Evolutionary conservation across 1,284 basidiomycete genomes (phyloP).

Genomic region (Ustilago hordei): DNA sequence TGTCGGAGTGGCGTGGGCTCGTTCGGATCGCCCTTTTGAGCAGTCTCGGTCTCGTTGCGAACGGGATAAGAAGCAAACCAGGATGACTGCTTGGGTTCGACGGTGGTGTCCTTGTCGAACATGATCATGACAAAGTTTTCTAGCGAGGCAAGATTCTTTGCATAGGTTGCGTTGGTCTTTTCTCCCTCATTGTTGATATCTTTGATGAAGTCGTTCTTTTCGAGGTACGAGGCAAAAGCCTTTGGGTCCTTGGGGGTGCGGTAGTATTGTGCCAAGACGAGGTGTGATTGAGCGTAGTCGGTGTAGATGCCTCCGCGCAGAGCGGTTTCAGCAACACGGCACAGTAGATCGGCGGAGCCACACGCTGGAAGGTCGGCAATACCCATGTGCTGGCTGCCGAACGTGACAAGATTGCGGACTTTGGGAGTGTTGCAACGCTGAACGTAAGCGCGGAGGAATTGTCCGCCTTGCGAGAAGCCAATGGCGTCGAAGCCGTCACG

Average conservation of each 20-base stretch:
- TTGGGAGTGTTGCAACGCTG: slow-evolving; percentile 78
- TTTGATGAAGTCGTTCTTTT: slow-evolving; percentile 74
- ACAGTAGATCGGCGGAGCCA: slow-evolving; percentile 74
- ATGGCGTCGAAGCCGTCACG: slow-evolving; percentile 73
- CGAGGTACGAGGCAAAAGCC: slow-evolving; percentile 79
- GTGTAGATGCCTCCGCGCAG: slow-evolving; percentile 83
- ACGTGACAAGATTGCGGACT: slow-evolving; percentile 78
- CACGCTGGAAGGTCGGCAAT: slow-evolving; percentile 84
- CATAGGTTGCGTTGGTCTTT: slow-evolving; percentile 59
- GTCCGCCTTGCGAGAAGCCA: slow-evolving; percentile 73
- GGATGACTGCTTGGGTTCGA: slow-evolving; percentile 63
- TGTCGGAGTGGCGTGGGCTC: slow-evolving; percentile 76
- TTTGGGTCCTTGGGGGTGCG: slow-evolving; percentile 77
- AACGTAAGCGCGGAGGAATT: slow-evolving; percentile 89
- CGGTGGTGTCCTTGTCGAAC: slow-evolving; percentile 64
- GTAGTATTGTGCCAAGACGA: slow-evolving; percentile 87
- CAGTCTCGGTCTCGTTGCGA: slow-evolving; percentile 36
- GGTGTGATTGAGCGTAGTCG: slow-evolving; percentile 63
- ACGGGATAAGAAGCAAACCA: slow-evolving; percentile 65
- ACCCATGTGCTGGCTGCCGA: slow-evolving; percentile 73
- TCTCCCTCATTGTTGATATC: slow-evolving; percentile 70
- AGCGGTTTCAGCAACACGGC: slow-evolving; percentile 76
- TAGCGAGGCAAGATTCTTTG: slow-evolving; percentile 58
- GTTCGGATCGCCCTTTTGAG: slow-evolving; percentile 9
- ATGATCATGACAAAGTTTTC: slow-evolving; percentile 69